A percentile compares a stretch with the other conserved stretches of the same genome.
Evolutionary conservation across 2,329 filamentous ascomycete genomes (phyloP).

Genomic region (Cordyceps javanica): DNA sequence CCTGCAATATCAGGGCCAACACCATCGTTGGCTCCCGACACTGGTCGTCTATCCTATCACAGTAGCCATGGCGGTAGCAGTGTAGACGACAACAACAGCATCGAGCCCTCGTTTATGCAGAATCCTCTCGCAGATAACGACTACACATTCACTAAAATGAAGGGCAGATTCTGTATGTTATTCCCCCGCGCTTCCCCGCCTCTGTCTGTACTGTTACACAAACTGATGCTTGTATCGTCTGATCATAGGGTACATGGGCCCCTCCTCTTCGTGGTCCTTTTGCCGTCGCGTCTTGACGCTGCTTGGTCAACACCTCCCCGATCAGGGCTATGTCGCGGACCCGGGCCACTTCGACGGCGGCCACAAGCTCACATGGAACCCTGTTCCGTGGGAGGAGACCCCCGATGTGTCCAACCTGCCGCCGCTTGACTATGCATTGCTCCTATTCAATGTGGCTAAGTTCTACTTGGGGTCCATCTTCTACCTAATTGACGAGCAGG

Average conservation of each 20-base stretch:
- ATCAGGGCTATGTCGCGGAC: slow-evolving; percentile 24
- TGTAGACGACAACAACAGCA: slow-evolving; percentile 9
- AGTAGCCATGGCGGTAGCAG: slow-evolving; percentile 9
- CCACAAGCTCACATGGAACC: slow-evolving; percentile 22
- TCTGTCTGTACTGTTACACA: background rate
- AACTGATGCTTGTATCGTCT: background rate
- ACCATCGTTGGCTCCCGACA: slow-evolving; percentile 8
- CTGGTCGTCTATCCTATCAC: slow-evolving; percentile 8
- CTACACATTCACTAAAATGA: slow-evolving; percentile 25
- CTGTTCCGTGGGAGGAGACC: slow-evolving; percentile 19
- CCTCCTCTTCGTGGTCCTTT: slow-evolving; percentile 31
- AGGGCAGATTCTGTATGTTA: slow-evolving; percentile 25
- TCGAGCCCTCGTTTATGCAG: slow-evolving; percentile 13
- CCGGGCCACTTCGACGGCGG: slow-evolving; percentile 29
- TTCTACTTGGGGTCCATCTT: slow-evolving; percentile 20
- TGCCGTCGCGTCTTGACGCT: slow-evolving; percentile 27
- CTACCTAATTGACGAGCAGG: slow-evolving; percentile 20
- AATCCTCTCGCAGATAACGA: slow-evolving; percentile 28
- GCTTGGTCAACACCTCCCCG: slow-evolving; percentile 26
- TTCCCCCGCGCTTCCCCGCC: background rate
- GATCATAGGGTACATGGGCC: slow-evolving; percentile 27
- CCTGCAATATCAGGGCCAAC: slow-evolving; percentile 3
- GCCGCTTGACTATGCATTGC: slow-evolving; percentile 19
- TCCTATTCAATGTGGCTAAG: slow-evolving; percentile 21
- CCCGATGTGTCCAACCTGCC: slow-evolving; percentile 23